Base-by-base conservation (phyloP, 768 basidiomycete genomes). In the Macrolepiota albuminosa region DNA sequence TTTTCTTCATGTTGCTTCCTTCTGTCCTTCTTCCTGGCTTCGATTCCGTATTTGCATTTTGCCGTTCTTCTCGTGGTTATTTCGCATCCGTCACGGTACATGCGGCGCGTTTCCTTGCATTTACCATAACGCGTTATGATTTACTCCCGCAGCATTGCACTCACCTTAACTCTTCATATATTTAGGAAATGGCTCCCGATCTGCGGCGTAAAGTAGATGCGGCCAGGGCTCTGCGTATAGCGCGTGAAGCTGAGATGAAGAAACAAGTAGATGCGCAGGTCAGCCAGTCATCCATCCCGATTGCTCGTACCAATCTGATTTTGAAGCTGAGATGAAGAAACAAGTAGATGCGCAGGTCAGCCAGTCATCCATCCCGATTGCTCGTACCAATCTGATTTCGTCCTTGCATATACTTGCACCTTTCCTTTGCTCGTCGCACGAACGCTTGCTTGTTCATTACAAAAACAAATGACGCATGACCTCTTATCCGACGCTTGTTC, bases 121-220 rank as follows among this genome's bases (percentile, higher is more conserved):
- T 31, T 42, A 54, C 42, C 29, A 54, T 54, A 54, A 54, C 54
- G 40, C 54, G 54, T 43, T 33, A 54, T 54, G 40, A 33, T 43
- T n/a, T 40, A 6, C 54, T 31, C 40, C 8, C 46, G 49, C 34
- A 46, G 51, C 43, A 57, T 33, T 36, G 45, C 50, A 56, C 54
- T 64, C 55, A 55, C 47, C 49, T 42, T 9, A 47, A 54, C 52
- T 60, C 52, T 56, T 46, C 46, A 63, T 21, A 21, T 58, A 54
- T 60, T 52, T 67, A 88, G 86, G 74, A 78, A 68, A 77, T 89
- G 78, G 78, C 87, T 24, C 87, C 87, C 62, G 85, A 86, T 73
- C 70, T 88, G 61, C 80, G 78, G 64, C 79, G 82, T 50, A 83
- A 82, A 64, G 87, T 88, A 18, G 87, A 89, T 64, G 81, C 81